These are phyloP conservation scores for Thielaviopsis ethacetica DNA, from an alignment of 2,329 filamentous ascomycete species.

Conservation along the genomic window DNA sequence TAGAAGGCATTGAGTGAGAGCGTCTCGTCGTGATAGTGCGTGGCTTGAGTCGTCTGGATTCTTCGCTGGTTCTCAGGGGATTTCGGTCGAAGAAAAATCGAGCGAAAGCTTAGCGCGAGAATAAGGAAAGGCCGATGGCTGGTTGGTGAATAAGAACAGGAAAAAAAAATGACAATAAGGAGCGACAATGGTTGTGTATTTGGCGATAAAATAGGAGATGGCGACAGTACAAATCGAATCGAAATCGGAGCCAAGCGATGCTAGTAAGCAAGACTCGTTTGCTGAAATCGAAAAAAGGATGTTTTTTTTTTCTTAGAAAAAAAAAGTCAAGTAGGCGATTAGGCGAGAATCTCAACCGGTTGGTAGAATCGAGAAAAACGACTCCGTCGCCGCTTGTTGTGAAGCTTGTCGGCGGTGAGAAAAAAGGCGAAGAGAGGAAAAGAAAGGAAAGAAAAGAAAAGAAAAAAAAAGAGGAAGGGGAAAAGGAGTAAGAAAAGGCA, in stretches of 20 bases:
- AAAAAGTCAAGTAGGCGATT: background rate
- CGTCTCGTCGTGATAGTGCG: background rate
- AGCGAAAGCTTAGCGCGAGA: background rate
- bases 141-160: background rate
- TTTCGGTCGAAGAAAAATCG: background rate
- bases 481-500: background rate
- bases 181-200: background rate
- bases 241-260: background rate
- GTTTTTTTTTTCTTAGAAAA: background rate
- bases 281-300: background rate
- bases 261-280: too few species aligned
- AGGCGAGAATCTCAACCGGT: conserved; percentile 5
- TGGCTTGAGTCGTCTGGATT: background rate
- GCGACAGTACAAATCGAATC: background rate
- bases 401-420: conserved; percentile 6
- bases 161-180: conserved; percentile 4
- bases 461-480: background rate
- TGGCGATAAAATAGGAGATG: background rate
- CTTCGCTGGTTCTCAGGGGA: background rate
- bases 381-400: conserved; percentile 9
- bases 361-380: conserved; percentile 9
- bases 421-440: background rate
- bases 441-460: background rate
- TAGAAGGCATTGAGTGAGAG: background rate
- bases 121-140: background rate